Base-by-base conservation (phyloP, 495 filamentous ascomycete species). In the Thermothielavioides terrestris region DNA sequence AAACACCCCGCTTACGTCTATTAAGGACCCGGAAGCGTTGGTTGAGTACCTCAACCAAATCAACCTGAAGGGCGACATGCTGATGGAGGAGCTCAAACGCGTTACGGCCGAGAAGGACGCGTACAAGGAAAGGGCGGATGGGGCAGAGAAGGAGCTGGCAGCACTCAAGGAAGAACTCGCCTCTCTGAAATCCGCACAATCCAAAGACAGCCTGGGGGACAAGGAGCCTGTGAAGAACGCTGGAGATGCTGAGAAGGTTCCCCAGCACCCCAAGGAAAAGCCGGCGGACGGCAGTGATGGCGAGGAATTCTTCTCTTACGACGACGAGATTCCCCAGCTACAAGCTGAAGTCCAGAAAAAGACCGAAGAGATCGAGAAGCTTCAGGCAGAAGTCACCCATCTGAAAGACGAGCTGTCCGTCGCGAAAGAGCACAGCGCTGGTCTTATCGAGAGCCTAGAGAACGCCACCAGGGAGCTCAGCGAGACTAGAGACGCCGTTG, bases 21-120 rank as follows among this genome's bases (percentile, higher is more conserved):
- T 97, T 49, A 77, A 73, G 44, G 94, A 98, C 50, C 86, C 89
- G 0, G 79, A 80, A 53, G 84, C 88, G 1, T 69, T 98, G 26
- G 81, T 91, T 3, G 92, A 97, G 67, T 98, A 97, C 62, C 75
- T 98, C n/a, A 92, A 84, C 54, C 88, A 94, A 65, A 69, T 95
- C 32, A 87, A 83, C 45, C 67, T 89, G 22, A 90, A 90, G 54
- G 81, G 82, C 9, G 89, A 95, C 54, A 88, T 98, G 82, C 80
- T 92, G 2, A 77, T 89, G 75, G 85, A 94, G 15, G 92, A 98
- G 63, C 71, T 95, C n/a, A 95, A 89, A 68, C 78, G 89, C 0
- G 81, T 95, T 0, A 82, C 88, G 0, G 76, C 72, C 21, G 94
- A 96, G 55, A 80, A 84, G 27, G 89, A 97, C 61, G 77, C 78